Evolutionary conservation across 1,284 basidiomycete species (phyloP).

Genomic region (Thelephora terrestris): DNA sequence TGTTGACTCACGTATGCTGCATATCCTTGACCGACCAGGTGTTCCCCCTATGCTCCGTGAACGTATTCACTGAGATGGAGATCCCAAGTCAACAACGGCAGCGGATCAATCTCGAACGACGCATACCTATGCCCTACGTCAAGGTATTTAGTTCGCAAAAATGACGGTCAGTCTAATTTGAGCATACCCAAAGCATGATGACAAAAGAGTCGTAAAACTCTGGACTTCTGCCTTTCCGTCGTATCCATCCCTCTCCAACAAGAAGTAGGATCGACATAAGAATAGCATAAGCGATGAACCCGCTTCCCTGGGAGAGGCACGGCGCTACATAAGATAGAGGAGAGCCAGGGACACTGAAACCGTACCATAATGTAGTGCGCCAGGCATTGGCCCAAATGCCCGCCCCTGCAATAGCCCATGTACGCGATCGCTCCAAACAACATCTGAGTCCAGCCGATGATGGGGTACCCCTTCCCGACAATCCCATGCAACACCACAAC

Average conservation of each 20-base stretch:
- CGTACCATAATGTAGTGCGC: conserved; percentile 86
- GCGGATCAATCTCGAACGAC: background rate
- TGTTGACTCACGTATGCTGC: conserved; percentile 72
- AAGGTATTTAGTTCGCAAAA: background rate
- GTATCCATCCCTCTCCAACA: conserved; percentile 77
- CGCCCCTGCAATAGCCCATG: conserved; percentile 62
- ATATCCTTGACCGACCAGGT: conserved; percentile 87
- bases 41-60: conserved; percentile 82
- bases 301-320: conserved; percentile 44
- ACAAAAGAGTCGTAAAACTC: conserved; percentile 91
- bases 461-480: conserved; percentile 78
- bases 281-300: conserved; percentile 81
- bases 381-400: conserved; percentile 69
- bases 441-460: conserved; percentile 85
- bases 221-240: conserved; percentile 61
- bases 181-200: conserved; percentile 77
- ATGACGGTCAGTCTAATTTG: background rate
- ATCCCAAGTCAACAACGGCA: conserved; percentile 1
- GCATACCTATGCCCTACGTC: conserved; percentile 48
- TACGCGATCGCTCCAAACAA: conserved; percentile 62
- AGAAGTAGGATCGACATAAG: conserved; percentile 80
- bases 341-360: background rate
- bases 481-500: conserved; percentile 70
- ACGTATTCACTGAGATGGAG: conserved; percentile 64
- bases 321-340: background rate